phyloP scores from a whole-genome alignment of 345 rosid genomes.

The Sapria himalayana region DNA sequence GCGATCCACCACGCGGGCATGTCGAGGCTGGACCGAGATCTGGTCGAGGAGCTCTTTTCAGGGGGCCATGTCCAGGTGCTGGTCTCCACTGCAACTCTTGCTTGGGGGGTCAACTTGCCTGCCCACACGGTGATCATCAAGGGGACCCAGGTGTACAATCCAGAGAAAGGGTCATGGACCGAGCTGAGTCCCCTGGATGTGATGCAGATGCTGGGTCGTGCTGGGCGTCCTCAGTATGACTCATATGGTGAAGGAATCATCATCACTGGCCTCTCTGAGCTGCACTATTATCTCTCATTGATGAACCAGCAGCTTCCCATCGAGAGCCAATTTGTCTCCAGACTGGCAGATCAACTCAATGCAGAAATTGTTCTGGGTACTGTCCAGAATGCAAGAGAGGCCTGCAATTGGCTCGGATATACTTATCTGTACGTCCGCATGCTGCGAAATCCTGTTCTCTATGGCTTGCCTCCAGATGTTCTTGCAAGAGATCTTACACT shows the following conservation, averaged over 20 bases:
- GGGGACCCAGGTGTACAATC: constrained; percentile 87
- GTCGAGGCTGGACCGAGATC: constrained; percentile 64
- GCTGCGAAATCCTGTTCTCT: constrained; percentile 72
- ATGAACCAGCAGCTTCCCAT: constrained; percentile 97
- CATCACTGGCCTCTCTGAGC: constrained; percentile 80
- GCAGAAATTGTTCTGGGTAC: constrained; percentile 97
- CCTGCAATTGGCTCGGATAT: constrained; percentile 90
- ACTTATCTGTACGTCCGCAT: constrained; percentile 71
- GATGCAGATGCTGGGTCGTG: constrained; percentile 99
- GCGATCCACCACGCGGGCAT: constrained; percentile 94
- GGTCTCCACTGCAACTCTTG: constrained; percentile 94
- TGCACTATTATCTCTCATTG: constrained; percentile 75
- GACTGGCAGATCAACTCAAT: constrained; percentile 93
- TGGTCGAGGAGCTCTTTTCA: constrained; percentile 68
- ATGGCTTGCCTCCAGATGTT: constrained; percentile 75
- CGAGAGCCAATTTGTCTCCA: constrained; percentile 88
- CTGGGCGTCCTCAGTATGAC: constrained; percentile 95
- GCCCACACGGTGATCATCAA: constrained; percentile 86
- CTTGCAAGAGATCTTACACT: constrained; percentile 43
- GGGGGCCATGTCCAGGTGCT: constrained; percentile 65
- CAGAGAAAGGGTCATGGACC: constrained; percentile 97
- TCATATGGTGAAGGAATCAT: constrained; percentile 84
- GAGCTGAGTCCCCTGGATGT: constrained; percentile 88
- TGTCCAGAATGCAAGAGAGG: constrained; percentile 89
- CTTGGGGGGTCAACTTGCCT: constrained; percentile 97